Percentiles rank a stretch among this genome's conserved stretches.
Evolutionary conservation across 495 filamentous ascomycete genomes (phyloP).

Genomic region (Penicillium waksmanii): DNA sequence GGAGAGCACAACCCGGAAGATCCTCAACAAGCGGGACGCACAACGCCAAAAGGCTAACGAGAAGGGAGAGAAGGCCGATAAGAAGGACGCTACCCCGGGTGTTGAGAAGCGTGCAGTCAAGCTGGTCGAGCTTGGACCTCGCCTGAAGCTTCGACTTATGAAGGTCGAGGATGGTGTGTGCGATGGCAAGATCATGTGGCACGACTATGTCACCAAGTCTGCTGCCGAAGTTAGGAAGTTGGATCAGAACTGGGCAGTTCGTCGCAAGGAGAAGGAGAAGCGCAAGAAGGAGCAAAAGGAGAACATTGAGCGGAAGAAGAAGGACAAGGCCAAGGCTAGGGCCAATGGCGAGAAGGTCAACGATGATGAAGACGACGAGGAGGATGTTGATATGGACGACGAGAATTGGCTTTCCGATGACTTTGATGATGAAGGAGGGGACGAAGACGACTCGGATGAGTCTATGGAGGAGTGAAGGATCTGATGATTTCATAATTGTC

Average conservation of each 20-base stretch:
- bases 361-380: slow-evolving; percentile 59
- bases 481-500: background rate
- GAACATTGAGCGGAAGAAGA: slow-evolving; percentile 84
- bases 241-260: slow-evolving; percentile 78
- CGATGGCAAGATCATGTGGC: slow-evolving; percentile 93
- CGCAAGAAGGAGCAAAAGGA: slow-evolving; percentile 79
- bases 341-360: slow-evolving; percentile 46
- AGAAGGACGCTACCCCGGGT: slow-evolving; percentile 34
- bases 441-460: slow-evolving; percentile 43
- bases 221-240: slow-evolving; percentile 73
- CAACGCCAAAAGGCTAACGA: slow-evolving; percentile 54
- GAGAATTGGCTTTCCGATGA: slow-evolving; percentile 66
- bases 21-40: slow-evolving; percentile 66
- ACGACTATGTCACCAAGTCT: slow-evolving; percentile 87
- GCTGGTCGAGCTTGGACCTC: slow-evolving; percentile 86
- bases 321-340: slow-evolving; percentile 55
- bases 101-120: slow-evolving; percentile 88
- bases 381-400: slow-evolving; percentile 58
- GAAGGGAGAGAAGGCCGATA: slow-evolving; percentile 35
- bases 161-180: slow-evolving; percentile 97
- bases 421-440: slow-evolving; percentile 54
- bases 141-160: slow-evolving; percentile 84
- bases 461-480: slow-evolving; percentile 43
- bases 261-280: slow-evolving; percentile 78
- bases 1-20: slow-evolving; percentile 69